Base-by-base conservation (phyloP, 768 basidiomycete genomes). In the Psilocybe subaeruginosa region DNA sequence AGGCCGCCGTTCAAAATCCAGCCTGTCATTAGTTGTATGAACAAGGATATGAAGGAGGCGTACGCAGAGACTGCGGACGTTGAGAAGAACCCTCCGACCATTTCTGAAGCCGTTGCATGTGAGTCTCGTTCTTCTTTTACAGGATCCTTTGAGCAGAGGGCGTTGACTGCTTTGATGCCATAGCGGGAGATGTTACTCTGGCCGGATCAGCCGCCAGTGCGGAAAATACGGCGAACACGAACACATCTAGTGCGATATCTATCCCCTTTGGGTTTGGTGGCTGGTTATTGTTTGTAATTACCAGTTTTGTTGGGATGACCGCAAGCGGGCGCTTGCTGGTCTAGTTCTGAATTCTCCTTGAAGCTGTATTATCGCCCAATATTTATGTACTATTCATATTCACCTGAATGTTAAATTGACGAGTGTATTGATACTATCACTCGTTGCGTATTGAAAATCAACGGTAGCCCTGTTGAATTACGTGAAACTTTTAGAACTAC, bases 1-100 rank as follows among this genome's bases (percentile, higher is more conserved):
- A 77, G 77, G 7, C 92, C 91, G 12, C 65, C 81, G 3, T 87
- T 95, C 56, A 57, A 35, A 3, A 48, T 57, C 14, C 46, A 48
- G 45, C 45, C 41, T 16, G 17, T 56, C 0, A 31, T 56, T 17
- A 46, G 31, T 19, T 56, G 45, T 9, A 16, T 47, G 12, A 8
- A 6, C 27, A 56, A 30, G 17, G 31, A 31, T 1, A 46, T 56
- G 45, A 35, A 7, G 12, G 19, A 57, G 29, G 33, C 47, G 30
- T 57, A 57, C 23, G 27, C 46, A 1, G 56, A 57, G 46, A 57
- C 56, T 4, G 31, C 14, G 14, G 33, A 19, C 8, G 33, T 23
- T 16, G 19, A 48, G 31, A 57, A 45, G 31, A 48, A 37, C n/a
- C 17, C 56, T 3, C 31, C 31, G 16, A 17, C 11, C 0, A 3